Conservation (phyloP, 2,329 filamentous ascomycete species). For the Stenocarpella maydis region DNA sequence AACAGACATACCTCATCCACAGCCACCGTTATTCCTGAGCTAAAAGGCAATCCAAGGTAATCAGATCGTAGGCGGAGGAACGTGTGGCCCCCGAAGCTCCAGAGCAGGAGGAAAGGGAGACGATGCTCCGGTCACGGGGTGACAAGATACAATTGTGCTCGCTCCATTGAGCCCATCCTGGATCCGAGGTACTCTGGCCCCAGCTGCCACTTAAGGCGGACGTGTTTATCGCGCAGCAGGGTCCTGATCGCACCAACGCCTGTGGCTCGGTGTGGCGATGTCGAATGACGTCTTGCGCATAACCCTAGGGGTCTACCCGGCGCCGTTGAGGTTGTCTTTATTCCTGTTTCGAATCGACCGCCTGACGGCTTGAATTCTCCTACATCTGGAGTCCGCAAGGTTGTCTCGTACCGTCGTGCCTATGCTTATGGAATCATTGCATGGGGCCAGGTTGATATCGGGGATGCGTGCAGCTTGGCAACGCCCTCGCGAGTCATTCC, state of each 20-base stretch:
- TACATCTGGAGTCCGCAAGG: not conserved
- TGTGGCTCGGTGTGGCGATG: conserved; percentile 36
- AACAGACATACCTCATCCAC: not conserved
- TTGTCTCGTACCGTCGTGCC: not conserved
- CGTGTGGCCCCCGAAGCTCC: not conserved
- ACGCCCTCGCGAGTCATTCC: conserved; percentile 12
- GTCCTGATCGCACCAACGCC: conserved; percentile 27
- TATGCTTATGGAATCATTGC: conserved; percentile 6
- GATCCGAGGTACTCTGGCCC: conserved; percentile 30
- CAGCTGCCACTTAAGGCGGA: conserved; percentile 27
- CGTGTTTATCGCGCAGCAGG: conserved; percentile 23
- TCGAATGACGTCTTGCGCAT: not conserved
- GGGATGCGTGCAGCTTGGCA: not conserved
- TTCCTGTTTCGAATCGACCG: not conserved
- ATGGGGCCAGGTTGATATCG: not conserved
- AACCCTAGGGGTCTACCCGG: not conserved
- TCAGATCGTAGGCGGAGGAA: not conserved
- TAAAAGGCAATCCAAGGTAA: no score
- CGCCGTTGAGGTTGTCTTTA: not conserved
- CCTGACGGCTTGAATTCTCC: not conserved
- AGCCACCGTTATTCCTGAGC: not conserved
- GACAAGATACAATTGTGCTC: conserved; percentile 15
- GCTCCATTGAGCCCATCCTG: conserved; percentile 18
- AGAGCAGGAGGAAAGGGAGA: not conserved
- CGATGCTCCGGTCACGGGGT: conserved; percentile 16